phyloP scores from a whole-genome alignment of 306 rosid species.

The Benincasa hispida region DNA sequence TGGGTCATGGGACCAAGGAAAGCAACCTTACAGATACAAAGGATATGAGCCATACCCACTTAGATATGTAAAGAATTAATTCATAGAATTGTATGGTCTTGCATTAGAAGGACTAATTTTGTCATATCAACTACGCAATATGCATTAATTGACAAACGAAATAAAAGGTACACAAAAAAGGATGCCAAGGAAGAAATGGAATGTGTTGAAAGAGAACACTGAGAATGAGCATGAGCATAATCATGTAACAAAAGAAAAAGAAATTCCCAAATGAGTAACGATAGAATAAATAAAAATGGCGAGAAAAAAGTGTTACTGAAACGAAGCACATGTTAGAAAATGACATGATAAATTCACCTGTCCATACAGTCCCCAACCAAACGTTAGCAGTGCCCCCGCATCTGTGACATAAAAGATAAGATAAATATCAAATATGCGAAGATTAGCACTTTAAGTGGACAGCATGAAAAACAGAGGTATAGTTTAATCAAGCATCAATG shows the following conservation, averaged over 20 bases:
- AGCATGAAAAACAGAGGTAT: not conserved
- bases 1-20: not conserved
- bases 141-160: not conserved
- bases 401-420: conserved; percentile 27
- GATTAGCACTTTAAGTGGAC: not conserved
- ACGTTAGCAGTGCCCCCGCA: conserved; percentile 80
- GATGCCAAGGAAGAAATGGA: not conserved
- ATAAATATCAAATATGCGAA: conserved; percentile 5
- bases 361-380: conserved; percentile 97
- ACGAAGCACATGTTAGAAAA: not conserved
- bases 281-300: not conserved
- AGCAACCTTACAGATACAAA: not conserved
- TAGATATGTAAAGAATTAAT: not conserved
- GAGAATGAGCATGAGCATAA: not conserved
- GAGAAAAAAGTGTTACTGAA: not conserved
- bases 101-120: not conserved
- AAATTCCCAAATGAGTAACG: not conserved
- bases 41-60: not conserved
- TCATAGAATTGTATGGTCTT: not conserved
- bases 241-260: not conserved
- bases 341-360: conserved; percentile 55
- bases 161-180: not conserved
- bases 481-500: not conserved
- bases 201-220: not conserved
- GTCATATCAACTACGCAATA: not conserved